Evolutionary conservation across 2,329 filamentous ascomycete genomes (phyloP).

Genomic region (Penicillium sp.): DNA sequence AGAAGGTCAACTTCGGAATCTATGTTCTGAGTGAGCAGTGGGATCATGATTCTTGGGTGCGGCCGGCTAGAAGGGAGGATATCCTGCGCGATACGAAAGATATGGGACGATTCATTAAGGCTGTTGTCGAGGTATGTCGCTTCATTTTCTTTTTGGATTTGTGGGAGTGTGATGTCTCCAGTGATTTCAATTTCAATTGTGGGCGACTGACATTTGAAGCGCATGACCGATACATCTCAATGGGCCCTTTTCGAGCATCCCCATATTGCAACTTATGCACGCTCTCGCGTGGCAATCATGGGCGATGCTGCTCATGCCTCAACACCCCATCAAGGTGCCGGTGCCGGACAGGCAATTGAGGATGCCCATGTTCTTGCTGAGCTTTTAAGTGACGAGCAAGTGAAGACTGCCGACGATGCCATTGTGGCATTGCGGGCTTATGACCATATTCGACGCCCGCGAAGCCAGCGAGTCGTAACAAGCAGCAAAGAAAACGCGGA

Average conservation of each 20-base stretch:
- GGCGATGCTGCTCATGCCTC: constrained; percentile 45
- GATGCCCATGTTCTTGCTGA: constrained; percentile 43
- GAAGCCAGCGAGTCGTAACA: constrained; percentile 53
- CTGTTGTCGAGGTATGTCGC: constrained; percentile 29
- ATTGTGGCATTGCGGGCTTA: constrained; percentile 54
- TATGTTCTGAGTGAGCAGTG: constrained; percentile 31
- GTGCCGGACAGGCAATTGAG: constrained; percentile 43
- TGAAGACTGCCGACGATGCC: constrained; percentile 36
- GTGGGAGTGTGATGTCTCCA: background rate
- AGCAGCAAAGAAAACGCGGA: constrained; percentile 51
- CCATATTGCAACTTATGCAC: constrained; percentile 31
- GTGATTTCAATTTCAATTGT: background rate
- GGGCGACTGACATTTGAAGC: constrained; percentile 9
- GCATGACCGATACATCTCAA: constrained; percentile 35
- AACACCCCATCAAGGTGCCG: constrained; percentile 41
- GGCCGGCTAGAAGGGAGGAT: constrained; percentile 30
- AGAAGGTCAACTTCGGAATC: constrained; percentile 36
- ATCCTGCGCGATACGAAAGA: constrained; percentile 28
- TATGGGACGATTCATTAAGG: constrained; percentile 32
- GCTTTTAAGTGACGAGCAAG: constrained; percentile 46
- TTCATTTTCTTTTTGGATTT: no score
- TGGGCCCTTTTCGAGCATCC: constrained; percentile 42
- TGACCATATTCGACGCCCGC: constrained; percentile 51
- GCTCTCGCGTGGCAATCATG: constrained; percentile 33
- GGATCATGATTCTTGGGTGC: constrained; percentile 35